phyloP scores from a whole-genome alignment of 2,329 filamentous ascomycete species.

The Hymenoscyphus infarciens region DNA sequence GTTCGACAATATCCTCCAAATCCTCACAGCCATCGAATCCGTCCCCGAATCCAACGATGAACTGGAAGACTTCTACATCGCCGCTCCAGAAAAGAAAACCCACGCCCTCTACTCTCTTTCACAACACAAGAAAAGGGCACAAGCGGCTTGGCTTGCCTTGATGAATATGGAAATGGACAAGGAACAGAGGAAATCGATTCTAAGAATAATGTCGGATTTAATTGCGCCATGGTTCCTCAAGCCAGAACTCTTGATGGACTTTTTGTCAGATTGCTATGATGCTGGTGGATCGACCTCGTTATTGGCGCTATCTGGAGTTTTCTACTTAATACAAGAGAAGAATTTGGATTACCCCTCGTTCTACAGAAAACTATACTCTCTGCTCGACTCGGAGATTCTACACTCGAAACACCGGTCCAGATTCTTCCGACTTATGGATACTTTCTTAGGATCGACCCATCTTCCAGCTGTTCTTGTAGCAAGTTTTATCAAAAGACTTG shows the following conservation, averaged over 20 bases:
- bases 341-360: constrained; percentile 97
- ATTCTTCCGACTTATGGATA: constrained; percentile 89
- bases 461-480: constrained; percentile 86
- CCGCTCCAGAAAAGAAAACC: constrained; percentile 62
- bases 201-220: constrained; percentile 70
- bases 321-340: constrained; percentile 87
- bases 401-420: constrained; percentile 92
- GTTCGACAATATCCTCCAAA: constrained; percentile 56
- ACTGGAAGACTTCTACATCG: constrained; percentile 65
- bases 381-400: constrained; percentile 79
- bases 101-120: constrained; percentile 62
- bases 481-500: constrained; percentile 93
- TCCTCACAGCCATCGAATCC: constrained; percentile 65
- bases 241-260: constrained; percentile 89
- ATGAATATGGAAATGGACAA: constrained; percentile 64
- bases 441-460: constrained; percentile 87
- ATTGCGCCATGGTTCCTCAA: constrained; percentile 88
- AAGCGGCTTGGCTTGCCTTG: constrained; percentile 81
- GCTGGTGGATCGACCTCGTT: constrained; percentile 82
- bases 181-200: constrained; percentile 73
- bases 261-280: constrained; percentile 91
- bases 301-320: constrained; percentile 85
- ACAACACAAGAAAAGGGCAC: constrained; percentile 74
- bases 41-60: constrained; percentile 66
- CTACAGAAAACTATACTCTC: constrained; percentile 88